Conservation (phyloP, 352 stramenopile genomes). For the Globisporangium echinulatum region DNA sequence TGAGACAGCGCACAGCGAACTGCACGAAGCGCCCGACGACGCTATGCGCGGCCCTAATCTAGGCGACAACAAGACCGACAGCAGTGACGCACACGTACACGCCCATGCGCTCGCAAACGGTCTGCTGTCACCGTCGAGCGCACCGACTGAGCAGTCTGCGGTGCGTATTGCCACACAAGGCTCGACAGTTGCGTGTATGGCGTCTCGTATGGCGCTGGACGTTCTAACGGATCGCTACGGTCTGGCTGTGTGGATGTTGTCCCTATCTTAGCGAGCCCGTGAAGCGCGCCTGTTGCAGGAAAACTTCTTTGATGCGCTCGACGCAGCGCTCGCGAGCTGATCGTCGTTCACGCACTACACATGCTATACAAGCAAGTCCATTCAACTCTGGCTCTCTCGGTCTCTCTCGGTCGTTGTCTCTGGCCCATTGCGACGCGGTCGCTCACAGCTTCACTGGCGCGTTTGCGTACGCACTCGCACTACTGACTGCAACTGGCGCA, state of each 20-base stretch:
- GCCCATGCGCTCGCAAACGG: constrained; percentile 11
- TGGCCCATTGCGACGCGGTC: background rate
- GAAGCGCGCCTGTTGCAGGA: constrained; percentile 54
- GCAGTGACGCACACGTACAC: constrained; percentile 8
- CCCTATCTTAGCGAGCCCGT: constrained; percentile 26
- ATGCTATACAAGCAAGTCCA: background rate
- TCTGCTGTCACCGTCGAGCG: constrained; percentile 5
- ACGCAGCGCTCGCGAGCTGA: constrained; percentile 28
- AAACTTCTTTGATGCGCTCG: constrained; percentile 56
- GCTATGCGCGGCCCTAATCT: constrained; percentile 11
- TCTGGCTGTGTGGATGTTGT: background rate
- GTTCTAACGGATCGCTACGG: background rate
- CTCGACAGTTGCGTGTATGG: background rate
- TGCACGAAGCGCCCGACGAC: constrained; percentile 52
- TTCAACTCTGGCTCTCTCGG: background rate
- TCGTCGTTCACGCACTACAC: no score
- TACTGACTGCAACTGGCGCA: background rate
- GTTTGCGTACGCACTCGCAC: constrained; percentile 24
- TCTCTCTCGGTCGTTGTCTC: background rate
- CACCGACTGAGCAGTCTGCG: constrained; percentile 38
- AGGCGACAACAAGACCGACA: constrained; percentile 22
- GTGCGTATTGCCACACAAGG: constrained; percentile 7
- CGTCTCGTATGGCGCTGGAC: background rate
- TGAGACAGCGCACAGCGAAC: constrained; percentile 48
- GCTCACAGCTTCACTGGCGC: constrained; percentile 33